Percentiles rank a stretch among this genome's conserved stretches.
Conservation (phyloP, 176 grass and related monocot genomes). For the Aechmea fasciata region DNA sequence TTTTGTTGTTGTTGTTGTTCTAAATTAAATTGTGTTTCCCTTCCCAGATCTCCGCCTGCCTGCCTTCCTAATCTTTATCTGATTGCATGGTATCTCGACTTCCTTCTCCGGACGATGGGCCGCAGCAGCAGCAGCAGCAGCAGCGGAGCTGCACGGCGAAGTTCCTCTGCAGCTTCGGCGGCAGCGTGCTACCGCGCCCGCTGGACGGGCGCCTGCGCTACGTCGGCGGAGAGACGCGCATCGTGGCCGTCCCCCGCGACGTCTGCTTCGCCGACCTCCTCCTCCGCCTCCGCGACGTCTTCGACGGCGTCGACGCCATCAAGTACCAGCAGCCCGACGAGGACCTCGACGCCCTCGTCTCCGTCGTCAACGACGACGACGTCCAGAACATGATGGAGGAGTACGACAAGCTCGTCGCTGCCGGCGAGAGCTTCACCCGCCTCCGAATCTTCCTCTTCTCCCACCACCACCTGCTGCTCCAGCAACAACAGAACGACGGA, state of each 20-base stretch:
- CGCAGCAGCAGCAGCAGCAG: background rate
- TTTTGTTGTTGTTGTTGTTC: too few relatives aligned
- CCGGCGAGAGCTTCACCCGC: constrained; percentile 50
- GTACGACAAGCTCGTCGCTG: constrained; percentile 77
- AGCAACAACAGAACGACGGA: background rate
- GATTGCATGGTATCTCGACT: too few relatives aligned
- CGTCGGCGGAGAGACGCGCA: constrained; percentile 75
- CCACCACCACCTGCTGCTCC: constrained; percentile 9
- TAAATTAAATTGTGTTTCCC: too few relatives aligned
- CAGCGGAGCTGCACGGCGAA: constrained; percentile 57
- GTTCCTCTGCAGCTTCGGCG: constrained; percentile 90
- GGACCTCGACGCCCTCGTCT: constrained; percentile 85
- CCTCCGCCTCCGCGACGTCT: constrained; percentile 56
- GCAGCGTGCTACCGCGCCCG: constrained; percentile 77
- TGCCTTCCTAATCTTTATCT: too few relatives aligned
- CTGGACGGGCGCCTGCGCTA: constrained; percentile 68
- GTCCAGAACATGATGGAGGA: constrained; percentile 99
- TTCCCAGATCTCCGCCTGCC: too few relatives aligned
- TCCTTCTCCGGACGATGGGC: background rate
- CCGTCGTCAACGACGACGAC: constrained; percentile 87
- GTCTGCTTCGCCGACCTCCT: constrained; percentile 46
- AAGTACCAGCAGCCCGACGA: constrained; percentile 98
- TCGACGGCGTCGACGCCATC: constrained; percentile 59
- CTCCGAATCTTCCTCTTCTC: constrained; percentile 91
- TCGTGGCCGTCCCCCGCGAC: constrained; percentile 45